These are phyloP conservation scores for Apiotrichum porosum DNA, from an alignment of 1,284 basidiomycete genomes.

Conservation along the genomic window DNA sequence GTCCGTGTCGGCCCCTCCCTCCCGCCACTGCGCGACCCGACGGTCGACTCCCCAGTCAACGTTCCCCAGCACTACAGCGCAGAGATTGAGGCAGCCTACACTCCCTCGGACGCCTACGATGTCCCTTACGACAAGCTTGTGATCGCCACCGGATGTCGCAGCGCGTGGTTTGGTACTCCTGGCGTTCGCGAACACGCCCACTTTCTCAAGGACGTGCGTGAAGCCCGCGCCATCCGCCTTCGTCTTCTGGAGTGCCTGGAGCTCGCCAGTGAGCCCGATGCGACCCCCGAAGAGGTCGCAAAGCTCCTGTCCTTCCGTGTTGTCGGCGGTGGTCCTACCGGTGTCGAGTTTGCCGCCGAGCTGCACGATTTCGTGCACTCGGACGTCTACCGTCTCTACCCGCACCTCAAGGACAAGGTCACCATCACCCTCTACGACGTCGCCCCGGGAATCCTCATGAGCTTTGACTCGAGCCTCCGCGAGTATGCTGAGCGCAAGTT, in stretches of 20 bases:
- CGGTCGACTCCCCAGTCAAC: conserved; percentile 3
- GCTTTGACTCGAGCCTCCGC: conserved; percentile 59
- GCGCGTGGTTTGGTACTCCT: conserved; percentile 61
- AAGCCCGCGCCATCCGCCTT: conserved; percentile 71
- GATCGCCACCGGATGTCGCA: conserved; percentile 77
- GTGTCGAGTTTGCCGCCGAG: conserved; percentile 81
- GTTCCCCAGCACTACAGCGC: neutral
- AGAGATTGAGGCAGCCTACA: conserved; percentile 46
- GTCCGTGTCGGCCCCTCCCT: conserved; percentile 49
- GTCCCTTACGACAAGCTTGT: conserved; percentile 74
- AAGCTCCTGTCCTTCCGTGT: conserved; percentile 73
- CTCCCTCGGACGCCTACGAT: conserved; percentile 48
- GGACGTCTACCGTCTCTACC: conserved; percentile 54
- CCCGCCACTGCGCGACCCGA: conserved; percentile 15
- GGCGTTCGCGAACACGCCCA: conserved; percentile 69
- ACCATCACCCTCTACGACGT: conserved; percentile 76
- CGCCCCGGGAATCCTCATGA: conserved; percentile 71
- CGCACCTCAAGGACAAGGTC: conserved; percentile 58
- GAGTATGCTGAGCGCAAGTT: conserved; percentile 71
- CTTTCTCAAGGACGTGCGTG: conserved; percentile 76
- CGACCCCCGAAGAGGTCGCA: conserved; percentile 61
- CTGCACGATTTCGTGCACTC: conserved; percentile 60
- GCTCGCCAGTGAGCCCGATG: conserved; percentile 66
- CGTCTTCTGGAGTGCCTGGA: conserved; percentile 76
- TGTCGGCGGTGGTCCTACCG: conserved; percentile 60